A percentile compares a stretch with the other conserved stretches of the same genome.
Conservation (phyloP, 2,329 filamentous ascomycete genomes). For the Fusarium compactum region DNA sequence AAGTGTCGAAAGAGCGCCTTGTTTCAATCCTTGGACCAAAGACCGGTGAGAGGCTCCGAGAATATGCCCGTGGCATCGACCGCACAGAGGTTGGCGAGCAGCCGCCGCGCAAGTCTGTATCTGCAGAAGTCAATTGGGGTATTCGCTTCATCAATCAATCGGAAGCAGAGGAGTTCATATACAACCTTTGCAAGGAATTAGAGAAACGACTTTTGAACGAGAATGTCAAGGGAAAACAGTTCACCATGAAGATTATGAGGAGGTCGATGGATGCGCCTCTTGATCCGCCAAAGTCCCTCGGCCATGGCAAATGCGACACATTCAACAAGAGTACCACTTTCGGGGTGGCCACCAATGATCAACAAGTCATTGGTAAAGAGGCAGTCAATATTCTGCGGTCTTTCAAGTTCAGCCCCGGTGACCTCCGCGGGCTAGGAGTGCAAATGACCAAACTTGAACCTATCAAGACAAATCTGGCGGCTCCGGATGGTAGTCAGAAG, state of each 20-base stretch:
- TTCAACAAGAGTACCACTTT: slow-evolving; percentile 90
- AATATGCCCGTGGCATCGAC: slow-evolving; percentile 92
- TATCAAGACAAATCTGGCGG: slow-evolving; percentile 70
- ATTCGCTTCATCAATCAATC: slow-evolving; percentile 91
- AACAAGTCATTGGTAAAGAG: slow-evolving; percentile 79
- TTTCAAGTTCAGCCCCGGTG: slow-evolving; percentile 87
- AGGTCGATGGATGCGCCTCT: slow-evolving; percentile 87
- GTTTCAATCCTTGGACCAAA: slow-evolving; percentile 84
- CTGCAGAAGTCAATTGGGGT: slow-evolving; percentile 97
- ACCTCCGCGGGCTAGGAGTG: slow-evolving; percentile 90
- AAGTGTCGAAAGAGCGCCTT: slow-evolving; percentile 80
- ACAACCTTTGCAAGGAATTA: slow-evolving; percentile 86
- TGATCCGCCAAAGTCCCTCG: slow-evolving; percentile 92
- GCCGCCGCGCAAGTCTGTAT: slow-evolving; percentile 89
- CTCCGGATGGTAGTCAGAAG: slow-evolving; percentile 79
- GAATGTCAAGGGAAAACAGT: slow-evolving; percentile 84
- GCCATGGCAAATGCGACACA: slow-evolving; percentile 93
- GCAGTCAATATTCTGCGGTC: slow-evolving; percentile 85
- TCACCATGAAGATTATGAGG: slow-evolving; percentile 96
- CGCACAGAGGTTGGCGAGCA: slow-evolving; percentile 86
- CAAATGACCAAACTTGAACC: slow-evolving; percentile 94
- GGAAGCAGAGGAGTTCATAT: slow-evolving; percentile 94
- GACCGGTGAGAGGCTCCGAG: slow-evolving; percentile 90
- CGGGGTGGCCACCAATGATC: slow-evolving; percentile 84
- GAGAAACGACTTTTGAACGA: slow-evolving; percentile 84